phyloP scores from a whole-genome alignment of 768 basidiomycete species.

The Leccinum sublutescens region DNA sequence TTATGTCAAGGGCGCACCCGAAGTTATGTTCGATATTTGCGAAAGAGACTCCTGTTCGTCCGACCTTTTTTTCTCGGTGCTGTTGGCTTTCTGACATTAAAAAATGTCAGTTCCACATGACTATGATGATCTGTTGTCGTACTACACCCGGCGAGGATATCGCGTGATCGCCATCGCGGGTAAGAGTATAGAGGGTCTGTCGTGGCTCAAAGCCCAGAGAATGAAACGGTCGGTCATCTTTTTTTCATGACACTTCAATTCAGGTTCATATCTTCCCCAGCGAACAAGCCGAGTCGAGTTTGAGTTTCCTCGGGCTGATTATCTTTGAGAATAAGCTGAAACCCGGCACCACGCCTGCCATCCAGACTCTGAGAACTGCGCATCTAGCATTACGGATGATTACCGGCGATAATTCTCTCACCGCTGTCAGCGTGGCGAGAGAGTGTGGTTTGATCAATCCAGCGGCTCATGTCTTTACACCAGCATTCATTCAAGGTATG shows the following conservation, averaged over 20 bases:
- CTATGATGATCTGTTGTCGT: constrained; percentile 93
- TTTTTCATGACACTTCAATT: not conserved
- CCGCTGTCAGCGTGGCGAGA: constrained; percentile 93
- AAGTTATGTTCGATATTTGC: constrained; percentile 96
- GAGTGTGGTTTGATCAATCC: constrained; percentile 90
- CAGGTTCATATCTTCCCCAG: constrained; percentile 39
- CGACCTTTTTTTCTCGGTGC: not conserved
- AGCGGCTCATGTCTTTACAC: constrained; percentile 85
- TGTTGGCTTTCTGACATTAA: constrained; percentile 12
- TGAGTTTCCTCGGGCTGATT: constrained; percentile 91
- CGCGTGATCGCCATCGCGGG: constrained; percentile 98
- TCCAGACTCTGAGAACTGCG: constrained; percentile 82
- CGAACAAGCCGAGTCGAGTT: constrained; percentile 88
- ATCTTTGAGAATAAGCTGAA: constrained; percentile 99
- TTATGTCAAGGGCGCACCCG: constrained; percentile 99
- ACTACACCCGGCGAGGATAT: constrained; percentile 96
- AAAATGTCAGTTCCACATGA: constrained; percentile 78
- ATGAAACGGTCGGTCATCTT: constrained; percentile 73
- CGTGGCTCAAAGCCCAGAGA: constrained; percentile 96
- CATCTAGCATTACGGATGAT: constrained; percentile 97
- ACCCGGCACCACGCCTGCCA: constrained; percentile 85
- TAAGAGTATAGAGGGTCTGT: constrained; percentile 88
- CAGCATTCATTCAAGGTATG: constrained; percentile 71
- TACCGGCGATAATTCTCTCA: constrained; percentile 95
- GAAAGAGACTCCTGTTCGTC: constrained; percentile 84